Evolutionary conservation across 1,284 basidiomycete species (phyloP), one percentile per base, ranked within the genome.

Genomic region (Veloboletus limbatus): DNA sequence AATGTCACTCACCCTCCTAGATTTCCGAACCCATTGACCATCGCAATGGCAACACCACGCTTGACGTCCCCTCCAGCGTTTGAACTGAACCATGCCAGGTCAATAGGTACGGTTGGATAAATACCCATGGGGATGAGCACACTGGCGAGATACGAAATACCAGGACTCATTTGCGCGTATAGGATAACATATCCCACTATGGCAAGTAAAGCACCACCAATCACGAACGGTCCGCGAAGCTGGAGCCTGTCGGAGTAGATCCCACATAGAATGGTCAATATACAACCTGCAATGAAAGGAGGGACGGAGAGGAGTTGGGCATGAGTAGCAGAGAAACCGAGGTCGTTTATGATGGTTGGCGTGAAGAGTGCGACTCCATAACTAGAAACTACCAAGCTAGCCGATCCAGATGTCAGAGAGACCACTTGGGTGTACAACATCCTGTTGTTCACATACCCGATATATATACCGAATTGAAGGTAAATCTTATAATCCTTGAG

Each of bases 281-380:
- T 47, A 48, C 72, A 72, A 27, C 58, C 72, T 38, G 59, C 67
- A 40, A 69, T 66, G 44, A 73, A 81, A 5, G 76, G 75, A 14
- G 76, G 75, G 17, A 75, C 66, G 10, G 74, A 73, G 14, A 83
- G 65, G 14, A 84, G 69, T 53, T 85, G 78, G 3, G 81, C 79
- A 30, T 68, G 60, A 1, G 77, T 70, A 25, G 78, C 74, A 8
- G 72, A 69, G 66, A 71, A 84, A 7, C 80, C 79, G 6, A 81
- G 67, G 30, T 71, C 63, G n/a, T 67, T 61, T 43, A 81, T 73
- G 51, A 81, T 79, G 1, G 73, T 78, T 1, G 78, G 79, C 1
- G 69, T 67, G 54, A 83, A 83, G 20, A 82, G 68, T 8, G 79
- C 71, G 48, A 82, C 72, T 13, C 76, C 74, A 54, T 82, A 82